Conservation (phyloP, 345 rosid genomes). For the Sonneratia caseolaris region DNA sequence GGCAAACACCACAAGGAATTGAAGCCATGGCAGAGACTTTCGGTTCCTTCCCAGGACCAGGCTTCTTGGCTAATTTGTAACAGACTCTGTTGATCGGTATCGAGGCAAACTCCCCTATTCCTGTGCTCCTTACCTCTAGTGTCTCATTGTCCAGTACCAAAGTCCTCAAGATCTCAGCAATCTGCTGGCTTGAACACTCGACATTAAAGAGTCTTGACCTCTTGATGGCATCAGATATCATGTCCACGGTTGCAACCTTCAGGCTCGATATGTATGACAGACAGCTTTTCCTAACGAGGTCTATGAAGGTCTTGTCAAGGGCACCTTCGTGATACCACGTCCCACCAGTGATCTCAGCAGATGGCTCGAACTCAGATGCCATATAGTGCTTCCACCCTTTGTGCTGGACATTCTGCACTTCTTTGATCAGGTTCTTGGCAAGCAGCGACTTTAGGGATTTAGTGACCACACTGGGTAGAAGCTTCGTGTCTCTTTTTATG, state of each 20-base stretch:
- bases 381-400: constrained; percentile 45
- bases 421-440: constrained; percentile 44
- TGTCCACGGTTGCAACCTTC: constrained; percentile 46
- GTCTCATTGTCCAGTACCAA: constrained; percentile 60
- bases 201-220: constrained; percentile 20
- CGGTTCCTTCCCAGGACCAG: constrained; percentile 23
- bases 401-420: constrained; percentile 48
- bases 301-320: constrained; percentile 39
- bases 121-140: constrained; percentile 54
- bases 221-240: constrained; percentile 22
- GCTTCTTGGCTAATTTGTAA: constrained; percentile 27
- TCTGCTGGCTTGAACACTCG: constrained; percentile 30
- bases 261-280: constrained; percentile 18
- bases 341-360: constrained; percentile 65
- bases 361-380: constrained; percentile 56
- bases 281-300: constrained; percentile 31
- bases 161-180: constrained; percentile 49
- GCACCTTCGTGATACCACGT: constrained; percentile 61
- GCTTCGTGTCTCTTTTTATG: constrained; percentile 33
- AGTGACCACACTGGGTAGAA: constrained; percentile 20
- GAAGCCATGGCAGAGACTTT: constrained; percentile 51
- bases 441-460: constrained; percentile 38
- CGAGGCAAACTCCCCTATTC: constrained; percentile 38
- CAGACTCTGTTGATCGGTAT: constrained; percentile 43
- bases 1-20: constrained; percentile 81